These are phyloP conservation scores for Apiospora sp. DNA, from an alignment of 2,329 filamentous ascomycete genomes.

Conservation along the genomic window DNA sequence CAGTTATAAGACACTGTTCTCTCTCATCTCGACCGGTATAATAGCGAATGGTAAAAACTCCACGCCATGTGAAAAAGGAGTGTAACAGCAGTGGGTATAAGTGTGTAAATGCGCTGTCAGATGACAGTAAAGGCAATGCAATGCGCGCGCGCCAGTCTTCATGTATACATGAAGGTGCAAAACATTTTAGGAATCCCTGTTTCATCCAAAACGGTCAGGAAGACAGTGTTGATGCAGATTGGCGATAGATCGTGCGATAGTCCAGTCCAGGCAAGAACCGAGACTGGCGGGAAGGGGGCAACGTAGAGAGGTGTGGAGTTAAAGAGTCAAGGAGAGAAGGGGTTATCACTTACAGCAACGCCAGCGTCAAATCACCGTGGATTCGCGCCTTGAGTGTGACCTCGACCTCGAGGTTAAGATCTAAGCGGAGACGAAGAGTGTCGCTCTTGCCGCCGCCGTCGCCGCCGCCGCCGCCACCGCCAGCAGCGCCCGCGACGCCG, in stretches of 20 bases:
- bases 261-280: neutral
- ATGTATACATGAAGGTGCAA: neutral
- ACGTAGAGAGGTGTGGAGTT: too few relatives aligned
- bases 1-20: constrained; percentile 21
- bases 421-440: constrained; percentile 76
- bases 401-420: constrained; percentile 84
- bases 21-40: neutral
- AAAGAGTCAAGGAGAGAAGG: constrained; percentile 25
- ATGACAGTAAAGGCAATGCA: neutral
- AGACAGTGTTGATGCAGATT: constrained; percentile 7
- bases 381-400: constrained; percentile 88
- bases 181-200: constrained; percentile 10
- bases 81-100: constrained; percentile 1
- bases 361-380: constrained; percentile 82
- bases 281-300: neutral
- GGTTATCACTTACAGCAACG: constrained; percentile 62
- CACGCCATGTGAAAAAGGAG: neutral
- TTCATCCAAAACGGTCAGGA: constrained; percentile 18
- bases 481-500: constrained; percentile 37
- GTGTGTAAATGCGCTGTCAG: neutral
- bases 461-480: constrained; percentile 33
- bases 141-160: neutral
- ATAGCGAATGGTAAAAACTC: neutral
- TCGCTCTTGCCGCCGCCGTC: constrained; percentile 51
- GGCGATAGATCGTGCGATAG: neutral